Conservation (phyloP, 2,329 filamentous ascomycete genomes). For the Chrysoporthe austroafricana region DNA sequence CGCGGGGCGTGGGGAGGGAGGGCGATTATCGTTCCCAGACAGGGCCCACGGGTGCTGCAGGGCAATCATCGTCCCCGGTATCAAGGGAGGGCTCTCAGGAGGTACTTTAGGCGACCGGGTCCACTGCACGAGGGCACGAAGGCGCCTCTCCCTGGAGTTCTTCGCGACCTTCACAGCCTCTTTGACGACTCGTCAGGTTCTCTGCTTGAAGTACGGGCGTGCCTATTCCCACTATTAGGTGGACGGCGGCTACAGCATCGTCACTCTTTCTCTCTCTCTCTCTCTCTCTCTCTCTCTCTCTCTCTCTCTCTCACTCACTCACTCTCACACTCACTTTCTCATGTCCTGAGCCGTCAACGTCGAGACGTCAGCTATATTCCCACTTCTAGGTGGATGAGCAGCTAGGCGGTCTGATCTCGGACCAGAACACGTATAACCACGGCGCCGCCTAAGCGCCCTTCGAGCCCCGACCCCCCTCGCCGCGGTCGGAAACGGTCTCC, state of each 20-base stretch:
- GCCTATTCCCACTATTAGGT: slow-evolving; percentile 27
- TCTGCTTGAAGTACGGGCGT: not conserved
- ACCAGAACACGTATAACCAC: not conserved
- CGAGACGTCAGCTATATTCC: not conserved
- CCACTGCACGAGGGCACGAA: too few species aligned
- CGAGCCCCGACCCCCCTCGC: too few species aligned
- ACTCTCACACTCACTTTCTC: not conserved
- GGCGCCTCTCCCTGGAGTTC: too few species aligned
- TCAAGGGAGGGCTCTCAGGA: too few species aligned
- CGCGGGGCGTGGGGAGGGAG: too few species aligned
- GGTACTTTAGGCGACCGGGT: too few species aligned
- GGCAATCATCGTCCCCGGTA: too few species aligned
- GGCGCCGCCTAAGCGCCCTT: too few species aligned
- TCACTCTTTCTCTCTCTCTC: not conserved
- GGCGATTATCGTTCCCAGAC: too few species aligned
- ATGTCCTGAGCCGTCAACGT: not conserved
- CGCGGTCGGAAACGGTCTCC: too few species aligned
- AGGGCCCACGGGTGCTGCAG: too few species aligned
- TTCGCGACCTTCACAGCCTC: not conserved
- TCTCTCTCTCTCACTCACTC: not conserved
- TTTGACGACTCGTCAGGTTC: not conserved
- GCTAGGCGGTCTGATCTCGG: not conserved
- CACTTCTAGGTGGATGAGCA: slow-evolving; percentile 8
- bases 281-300: not conserved
- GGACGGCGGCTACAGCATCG: slow-evolving; percentile 11